These are phyloP conservation scores for Geotrichum candidum DNA, from an alignment of 1,139 yeast genomes.

Conservation along the genomic window DNA sequence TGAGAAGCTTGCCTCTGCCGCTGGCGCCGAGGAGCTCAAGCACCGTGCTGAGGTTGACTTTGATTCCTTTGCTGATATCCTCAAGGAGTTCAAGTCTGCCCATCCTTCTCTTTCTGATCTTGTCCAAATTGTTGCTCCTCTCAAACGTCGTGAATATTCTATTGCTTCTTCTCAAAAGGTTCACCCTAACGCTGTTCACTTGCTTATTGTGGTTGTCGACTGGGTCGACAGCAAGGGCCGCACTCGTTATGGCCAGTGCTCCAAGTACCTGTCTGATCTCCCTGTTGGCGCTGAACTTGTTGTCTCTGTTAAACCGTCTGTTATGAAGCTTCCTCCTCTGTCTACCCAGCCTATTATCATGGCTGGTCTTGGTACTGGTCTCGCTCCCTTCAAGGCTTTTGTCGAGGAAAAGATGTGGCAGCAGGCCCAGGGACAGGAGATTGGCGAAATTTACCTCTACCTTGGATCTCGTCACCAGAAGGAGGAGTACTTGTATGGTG, in stretches of 20 bases:
- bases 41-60: conserved; percentile 80
- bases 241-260: conserved; percentile 88
- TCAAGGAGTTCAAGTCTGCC: conserved; percentile 75
- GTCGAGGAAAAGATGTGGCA: conserved; percentile 95
- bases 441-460: conserved; percentile 84
- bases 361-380: conserved; percentile 98
- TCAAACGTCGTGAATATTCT: conserved; percentile 97
- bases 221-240: conserved; percentile 89
- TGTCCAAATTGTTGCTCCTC: conserved; percentile 67
- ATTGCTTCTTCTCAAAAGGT: conserved; percentile 93
- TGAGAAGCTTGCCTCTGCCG: conserved; percentile 61
- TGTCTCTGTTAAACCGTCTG: conserved; percentile 93
- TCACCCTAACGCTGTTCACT: conserved; percentile 86
- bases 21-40: conserved; percentile 83
- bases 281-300: conserved; percentile 78
- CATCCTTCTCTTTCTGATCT: conserved; percentile 72
- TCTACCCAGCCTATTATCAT: conserved; percentile 86
- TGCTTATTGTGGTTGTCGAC: conserved; percentile 91
- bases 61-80: conserved; percentile 73
- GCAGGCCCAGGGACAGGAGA: conserved; percentile 76
- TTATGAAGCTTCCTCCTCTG: conserved; percentile 88
- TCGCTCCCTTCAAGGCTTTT: conserved; percentile 97
- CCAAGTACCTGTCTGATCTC: conserved; percentile 79
- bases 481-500: conserved; percentile 95
- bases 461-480: conserved; percentile 94